phyloP scores from a whole-genome alignment of 495 filamentous ascomycete genomes.

The Penicillium arizonense region DNA sequence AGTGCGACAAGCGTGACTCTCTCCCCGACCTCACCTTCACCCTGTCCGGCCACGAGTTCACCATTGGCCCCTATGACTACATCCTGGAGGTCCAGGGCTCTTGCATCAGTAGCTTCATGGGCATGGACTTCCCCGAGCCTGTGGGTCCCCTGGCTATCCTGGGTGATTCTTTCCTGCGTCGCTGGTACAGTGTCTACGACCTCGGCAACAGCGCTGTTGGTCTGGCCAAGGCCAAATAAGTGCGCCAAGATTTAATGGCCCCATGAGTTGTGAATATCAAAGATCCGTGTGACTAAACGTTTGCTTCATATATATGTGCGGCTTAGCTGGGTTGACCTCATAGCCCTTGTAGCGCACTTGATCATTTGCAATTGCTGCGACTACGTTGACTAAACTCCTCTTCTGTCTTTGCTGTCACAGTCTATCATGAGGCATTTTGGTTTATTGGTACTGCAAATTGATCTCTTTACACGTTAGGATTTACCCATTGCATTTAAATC shows the following conservation, averaged over 20 bases:
- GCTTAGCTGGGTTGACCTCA: slow-evolving; percentile 4
- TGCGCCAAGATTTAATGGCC: not conserved
- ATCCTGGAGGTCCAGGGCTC: slow-evolving; percentile 92
- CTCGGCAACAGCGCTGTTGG: slow-evolving; percentile 81
- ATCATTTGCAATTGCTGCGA: slow-evolving; percentile 12
- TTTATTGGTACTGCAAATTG: slow-evolving; percentile 12
- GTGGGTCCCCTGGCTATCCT: slow-evolving; percentile 93
- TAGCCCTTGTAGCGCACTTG: slow-evolving; percentile 8
- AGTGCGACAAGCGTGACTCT: slow-evolving; percentile 77
- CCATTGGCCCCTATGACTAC: slow-evolving; percentile 87
- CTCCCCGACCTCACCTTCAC: slow-evolving; percentile 89
- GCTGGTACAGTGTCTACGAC: slow-evolving; percentile 97
- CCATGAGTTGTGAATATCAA: slow-evolving; percentile 10
- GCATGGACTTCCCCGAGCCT: slow-evolving; percentile 93
- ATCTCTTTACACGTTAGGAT: slow-evolving; percentile 12
- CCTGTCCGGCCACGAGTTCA: slow-evolving; percentile 85
- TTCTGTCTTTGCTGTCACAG: slow-evolving; percentile 7
- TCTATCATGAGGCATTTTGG: not conserved
- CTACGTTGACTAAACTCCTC: slow-evolving; percentile 7
- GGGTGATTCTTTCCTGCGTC: slow-evolving; percentile 95
- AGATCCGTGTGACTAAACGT: slow-evolving; percentile 8
- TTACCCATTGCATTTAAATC: slow-evolving; percentile 13
- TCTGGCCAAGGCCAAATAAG: slow-evolving; percentile 77
- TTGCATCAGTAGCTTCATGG: slow-evolving; percentile 97
- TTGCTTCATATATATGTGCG: slow-evolving; percentile 23